phyloP scores from a whole-genome alignment of 805 yeast species.

The Zygotorulaspora danielsina region DNA sequence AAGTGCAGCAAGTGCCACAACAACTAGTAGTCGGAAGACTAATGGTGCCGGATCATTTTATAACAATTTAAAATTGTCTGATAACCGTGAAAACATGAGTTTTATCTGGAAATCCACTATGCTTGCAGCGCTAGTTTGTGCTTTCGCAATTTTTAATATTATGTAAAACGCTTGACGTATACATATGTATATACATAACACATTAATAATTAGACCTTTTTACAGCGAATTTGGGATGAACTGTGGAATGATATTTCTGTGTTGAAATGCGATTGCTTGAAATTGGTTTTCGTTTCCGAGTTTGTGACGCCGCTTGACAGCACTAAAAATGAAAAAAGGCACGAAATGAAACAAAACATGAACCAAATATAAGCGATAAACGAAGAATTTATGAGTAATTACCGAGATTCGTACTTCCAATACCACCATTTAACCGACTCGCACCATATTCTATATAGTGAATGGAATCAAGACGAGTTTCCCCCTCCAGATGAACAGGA shows the following conservation, averaged over 20 bases:
- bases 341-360: no score
- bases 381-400: conserved; percentile 19
- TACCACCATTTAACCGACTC: conserved; percentile 24
- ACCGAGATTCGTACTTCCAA: conserved; percentile 31
- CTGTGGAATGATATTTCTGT: no score
- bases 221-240: no score
- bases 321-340: no score
- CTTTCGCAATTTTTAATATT: neutral
- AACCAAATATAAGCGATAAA: no score
- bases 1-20: conserved; percentile 1
- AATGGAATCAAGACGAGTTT: conserved; percentile 31
- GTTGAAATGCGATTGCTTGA: no score
- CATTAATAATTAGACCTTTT: neutral
- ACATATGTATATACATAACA: neutral
- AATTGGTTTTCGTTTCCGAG: no score
- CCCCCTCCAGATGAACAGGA: conserved; percentile 29
- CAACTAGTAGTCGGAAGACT: neutral
- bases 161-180: neutral
- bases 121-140: neutral
- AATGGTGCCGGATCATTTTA: conserved; percentile 3
- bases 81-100: neutral
- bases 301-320: no score
- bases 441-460: conserved; percentile 27
- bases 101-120: conserved; percentile 1
- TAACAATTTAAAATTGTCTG: neutral